Evolutionary conservation across 768 basidiomycete genomes (phyloP), one percentile per base, ranked within the genome.

Genomic region (Trametes meyenii): DNA sequence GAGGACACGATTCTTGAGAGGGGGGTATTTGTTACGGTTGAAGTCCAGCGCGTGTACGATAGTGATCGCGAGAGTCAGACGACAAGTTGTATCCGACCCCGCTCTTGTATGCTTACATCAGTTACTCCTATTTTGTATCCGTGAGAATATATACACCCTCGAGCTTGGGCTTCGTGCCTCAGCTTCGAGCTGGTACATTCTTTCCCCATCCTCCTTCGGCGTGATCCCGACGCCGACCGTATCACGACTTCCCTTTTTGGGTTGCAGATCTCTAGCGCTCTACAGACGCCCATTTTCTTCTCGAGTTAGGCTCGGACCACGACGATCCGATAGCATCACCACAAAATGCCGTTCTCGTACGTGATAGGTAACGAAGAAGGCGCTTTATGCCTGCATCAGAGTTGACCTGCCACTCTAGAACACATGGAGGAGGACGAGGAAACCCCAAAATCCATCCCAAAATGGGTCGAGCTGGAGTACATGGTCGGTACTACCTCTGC

Each of bases 351-450:
- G 14, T 71, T 72, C 55, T 66, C 67, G 8, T 74, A 71, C 55
- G 66, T 71, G 17, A 68, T 74, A 40, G 73, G 73, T 71, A 55
- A 3, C 55, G 48, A 1, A 5, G 0, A 36, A 1, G 8, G 1
- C 7, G 16, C 17, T 3, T 16, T 21, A 1, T 11, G 3, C 12
- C 12, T 16, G 2, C 7, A 44, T 21, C 1, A 17, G 21, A 26
- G 54, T 33, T 58, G 24, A 39, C 35, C 3, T 16, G 12, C 10
- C 12, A 21, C 29, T 26, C 17, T 69, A 93, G 94, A 96, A 66
- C 94, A 96, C 71, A 94, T 98, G 90, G 96, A 98, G 72, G 93
- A 95, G 51, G 96, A 98, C 71, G 95, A 95, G 61, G 79, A 83
- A 14, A 83, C 83, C 0, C 78, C 85, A 0, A 84, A 82, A 66